Evolutionary conservation across 805 yeast genomes (phyloP).

Genomic region (Candida awuae): DNA sequence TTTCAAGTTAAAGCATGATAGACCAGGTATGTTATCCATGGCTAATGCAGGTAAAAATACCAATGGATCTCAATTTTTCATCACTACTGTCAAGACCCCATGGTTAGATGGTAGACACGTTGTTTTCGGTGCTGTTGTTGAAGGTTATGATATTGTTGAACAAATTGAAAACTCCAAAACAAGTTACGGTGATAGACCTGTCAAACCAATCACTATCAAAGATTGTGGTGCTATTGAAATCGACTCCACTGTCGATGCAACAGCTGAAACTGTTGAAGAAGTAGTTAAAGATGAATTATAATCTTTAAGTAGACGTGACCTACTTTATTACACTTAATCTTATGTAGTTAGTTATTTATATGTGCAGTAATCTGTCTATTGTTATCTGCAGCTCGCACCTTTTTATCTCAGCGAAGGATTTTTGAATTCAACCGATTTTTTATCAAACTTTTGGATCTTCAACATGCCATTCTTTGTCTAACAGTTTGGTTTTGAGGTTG

Average conservation of each 20-base stretch:
- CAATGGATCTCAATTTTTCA: slow-evolving; percentile 92
- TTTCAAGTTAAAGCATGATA: slow-evolving; percentile 58
- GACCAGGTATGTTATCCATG: slow-evolving; percentile 66
- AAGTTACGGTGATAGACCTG: slow-evolving; percentile 63
- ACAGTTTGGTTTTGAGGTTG: too few species aligned
- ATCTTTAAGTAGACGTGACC: slow-evolving; percentile 1
- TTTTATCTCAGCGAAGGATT: too few species aligned
- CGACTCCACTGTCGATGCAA: slow-evolving; percentile 23
- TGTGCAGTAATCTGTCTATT: too few species aligned
- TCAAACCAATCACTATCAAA: slow-evolving; percentile 51
- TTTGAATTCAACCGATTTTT: too few species aligned
- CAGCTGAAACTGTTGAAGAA: slow-evolving; percentile 13
- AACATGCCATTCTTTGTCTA: too few species aligned
- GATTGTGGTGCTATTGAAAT: slow-evolving; percentile 60
- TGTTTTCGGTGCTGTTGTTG: slow-evolving; percentile 90
- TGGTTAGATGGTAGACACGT: slow-evolving; percentile 96
- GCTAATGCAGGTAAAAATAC: slow-evolving; percentile 74
- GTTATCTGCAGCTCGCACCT: too few species aligned
- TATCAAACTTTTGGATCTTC: too few species aligned
- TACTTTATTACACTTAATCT: too few species aligned
- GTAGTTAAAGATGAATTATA: slow-evolving; percentile 31
- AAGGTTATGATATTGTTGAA: slow-evolving; percentile 76
- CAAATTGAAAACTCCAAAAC: slow-evolving; percentile 71
- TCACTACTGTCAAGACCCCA: slow-evolving; percentile 81
- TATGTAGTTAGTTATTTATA: too few species aligned